Evolutionary conservation across 306 rosid species (phyloP), one percentile per base, ranked within the genome.

Genomic region (Malus asiatica): DNA sequence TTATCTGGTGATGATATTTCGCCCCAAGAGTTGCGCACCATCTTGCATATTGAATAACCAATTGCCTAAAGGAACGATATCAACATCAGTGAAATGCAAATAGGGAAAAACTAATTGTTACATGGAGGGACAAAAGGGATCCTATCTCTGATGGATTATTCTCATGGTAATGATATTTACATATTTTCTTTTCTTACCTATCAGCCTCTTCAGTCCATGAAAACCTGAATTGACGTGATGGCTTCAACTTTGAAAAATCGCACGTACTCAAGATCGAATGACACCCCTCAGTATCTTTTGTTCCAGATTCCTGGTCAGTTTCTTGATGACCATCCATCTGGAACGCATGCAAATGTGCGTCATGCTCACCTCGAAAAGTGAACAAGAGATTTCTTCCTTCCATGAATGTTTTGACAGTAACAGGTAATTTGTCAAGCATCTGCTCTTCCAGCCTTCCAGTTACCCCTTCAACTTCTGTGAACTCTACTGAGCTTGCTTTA

Each of bases 141-240:
- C 40, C 40, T 6, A 35, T 35, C 40, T 35, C 40, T 35, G 1
- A 35, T 35, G 40, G 25, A 45, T 69, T 70, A 9, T 16, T 14
- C 11, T 8, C 7, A 45, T 16, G 46, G 73, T 58, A 25, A 8
- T 6, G 52, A 22, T n/a, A 22, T 42, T 62, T 9, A n/a, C 18
- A 55, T 1, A 32, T 18, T n/a, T 51, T 62, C 40, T 84, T 80
- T 6, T 11, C 51, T 32, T 84, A 94, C 97, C 97, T 90, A 76
- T 90, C 97, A 82, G 91, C 80, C 86, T 86, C 87, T 83, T 91
- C 97, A 75, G 91, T 91, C 95, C 97, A 91, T 53, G 69, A 25
- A 79, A 89, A 85, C 79, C 96, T 90, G 71, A 77, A 86, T 79
- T 83, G 89, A 46, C 93, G 86, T 66, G 87, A 70, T 68, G 89